Percentiles rank a stretch among this genome's conserved stretches.
phyloP scores from a whole-genome alignment of 441 rosid genomes.

The Gossypium aridum region DNA sequence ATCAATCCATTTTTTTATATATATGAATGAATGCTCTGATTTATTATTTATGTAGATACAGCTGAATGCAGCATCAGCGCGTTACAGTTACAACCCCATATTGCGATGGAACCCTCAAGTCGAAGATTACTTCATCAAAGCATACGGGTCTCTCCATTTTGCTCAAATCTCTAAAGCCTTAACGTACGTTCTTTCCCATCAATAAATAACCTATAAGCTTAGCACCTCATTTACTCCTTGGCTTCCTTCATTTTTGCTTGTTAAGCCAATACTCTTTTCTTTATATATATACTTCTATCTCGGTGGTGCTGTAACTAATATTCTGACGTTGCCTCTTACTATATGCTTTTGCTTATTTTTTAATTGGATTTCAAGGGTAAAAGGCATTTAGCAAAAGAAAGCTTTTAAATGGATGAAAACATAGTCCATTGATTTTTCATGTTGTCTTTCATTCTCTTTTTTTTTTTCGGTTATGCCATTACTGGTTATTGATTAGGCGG shows the following conservation, averaged over 20 bases:
- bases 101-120: conserved; percentile 82
- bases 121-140: conserved; percentile 69
- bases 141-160: conserved; percentile 73
- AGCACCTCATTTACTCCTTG: neutral
- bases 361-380: neutral
- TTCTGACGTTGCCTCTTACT: neutral
- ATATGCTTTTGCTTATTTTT: neutral
- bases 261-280: neutral
- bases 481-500: conserved; percentile 36
- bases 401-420: neutral
- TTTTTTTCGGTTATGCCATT: neutral
- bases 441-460: neutral
- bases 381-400: neutral
- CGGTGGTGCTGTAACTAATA: neutral
- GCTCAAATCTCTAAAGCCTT: conserved; percentile 72
- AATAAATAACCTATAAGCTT: neutral
- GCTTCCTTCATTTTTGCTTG: neutral
- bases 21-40: neutral
- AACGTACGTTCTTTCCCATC: conserved; percentile 38
- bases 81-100: conserved; percentile 71
- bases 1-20: neutral
- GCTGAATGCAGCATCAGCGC: conserved; percentile 54
- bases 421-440: neutral
- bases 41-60: conserved; percentile 9
- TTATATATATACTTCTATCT: neutral